Percentiles rank a stretch among this genome's conserved stretches.
phyloP scores from a whole-genome alignment of 1,139 yeast genomes.

The Scheffersomyces insectosa region DNA sequence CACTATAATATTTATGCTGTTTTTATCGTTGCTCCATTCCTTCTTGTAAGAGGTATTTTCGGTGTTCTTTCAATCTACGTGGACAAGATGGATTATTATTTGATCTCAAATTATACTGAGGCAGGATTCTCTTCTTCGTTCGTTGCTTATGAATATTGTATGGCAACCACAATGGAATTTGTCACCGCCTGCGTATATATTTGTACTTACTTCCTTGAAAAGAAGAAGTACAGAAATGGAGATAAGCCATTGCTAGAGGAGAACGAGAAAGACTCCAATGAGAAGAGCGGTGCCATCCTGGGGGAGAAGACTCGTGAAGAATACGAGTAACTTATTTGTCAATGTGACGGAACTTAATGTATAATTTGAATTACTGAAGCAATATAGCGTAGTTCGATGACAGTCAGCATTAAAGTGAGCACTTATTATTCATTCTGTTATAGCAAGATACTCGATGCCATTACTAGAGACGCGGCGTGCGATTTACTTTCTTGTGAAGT shows the following conservation, averaged over 20 bases:
- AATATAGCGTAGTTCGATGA: no score
- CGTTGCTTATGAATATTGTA: conserved; percentile 34
- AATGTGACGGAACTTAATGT: no score
- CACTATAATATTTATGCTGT: conserved; percentile 18
- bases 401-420: no score
- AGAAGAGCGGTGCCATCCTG: no score
- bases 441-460: no score
- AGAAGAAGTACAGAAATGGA: neutral
- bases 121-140: conserved; percentile 20
- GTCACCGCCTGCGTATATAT: conserved; percentile 24
- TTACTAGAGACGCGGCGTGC: no score
- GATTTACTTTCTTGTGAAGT: no score
- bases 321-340: no score
- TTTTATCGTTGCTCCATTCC: conserved; percentile 26
- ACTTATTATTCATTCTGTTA: no score
- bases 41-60: conserved; percentile 31
- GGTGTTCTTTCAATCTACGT: conserved; percentile 33
- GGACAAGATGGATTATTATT: conserved; percentile 30
- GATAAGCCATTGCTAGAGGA: neutral
- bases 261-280: no score
- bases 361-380: no score
- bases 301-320: no score
- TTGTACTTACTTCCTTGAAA: conserved; percentile 15
- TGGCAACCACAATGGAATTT: conserved; percentile 40
- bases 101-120: conserved; percentile 26